These are phyloP conservation scores for Rickenella mellea DNA, from an alignment of 768 basidiomycete species.

Conservation along the genomic window DNA sequence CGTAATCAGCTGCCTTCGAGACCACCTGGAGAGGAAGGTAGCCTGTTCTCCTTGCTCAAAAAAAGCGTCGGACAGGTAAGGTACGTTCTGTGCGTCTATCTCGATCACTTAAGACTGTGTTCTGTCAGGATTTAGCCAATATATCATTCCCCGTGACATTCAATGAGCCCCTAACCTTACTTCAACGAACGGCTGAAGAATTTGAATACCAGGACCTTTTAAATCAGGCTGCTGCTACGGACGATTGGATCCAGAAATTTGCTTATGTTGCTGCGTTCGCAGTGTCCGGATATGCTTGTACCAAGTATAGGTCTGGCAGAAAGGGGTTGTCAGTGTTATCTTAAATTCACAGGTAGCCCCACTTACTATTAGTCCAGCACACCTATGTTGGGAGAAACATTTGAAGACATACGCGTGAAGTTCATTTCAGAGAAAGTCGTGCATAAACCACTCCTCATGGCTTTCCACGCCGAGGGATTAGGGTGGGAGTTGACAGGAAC, in stretches of 20 bases:
- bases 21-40: slow-evolving; percentile 66
- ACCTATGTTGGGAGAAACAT: slow-evolving; percentile 84
- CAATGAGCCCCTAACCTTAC: slow-evolving; percentile 78
- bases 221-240: slow-evolving; percentile 47
- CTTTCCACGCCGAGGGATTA: slow-evolving; percentile 75
- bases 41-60: slow-evolving; percentile 72
- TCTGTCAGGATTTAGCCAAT: slow-evolving; percentile 62
- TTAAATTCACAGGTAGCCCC: background rate
- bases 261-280: slow-evolving; percentile 79
- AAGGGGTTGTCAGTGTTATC: slow-evolving; percentile 70
- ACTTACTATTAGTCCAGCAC: slow-evolving; percentile 38
- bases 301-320: slow-evolving; percentile 67
- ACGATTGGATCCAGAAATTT: slow-evolving; percentile 57
- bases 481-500: slow-evolving; percentile 71
- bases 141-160: slow-evolving; percentile 83
- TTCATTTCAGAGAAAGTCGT: slow-evolving; percentile 84
- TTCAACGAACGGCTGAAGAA: slow-evolving; percentile 79
- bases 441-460: slow-evolving; percentile 77
- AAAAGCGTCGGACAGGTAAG: slow-evolving; percentile 82
- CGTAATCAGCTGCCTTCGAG: slow-evolving; percentile 53
- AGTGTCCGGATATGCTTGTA: slow-evolving; percentile 76
- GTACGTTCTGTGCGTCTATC: slow-evolving; percentile 3
- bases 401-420: slow-evolving; percentile 71
- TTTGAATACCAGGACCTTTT: slow-evolving; percentile 69
- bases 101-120: background rate